Evolutionary conservation across 2,329 filamentous ascomycete species (phyloP), one percentile per base, ranked within the genome.

Genomic region (Aspergillus carbonarius): DNA sequence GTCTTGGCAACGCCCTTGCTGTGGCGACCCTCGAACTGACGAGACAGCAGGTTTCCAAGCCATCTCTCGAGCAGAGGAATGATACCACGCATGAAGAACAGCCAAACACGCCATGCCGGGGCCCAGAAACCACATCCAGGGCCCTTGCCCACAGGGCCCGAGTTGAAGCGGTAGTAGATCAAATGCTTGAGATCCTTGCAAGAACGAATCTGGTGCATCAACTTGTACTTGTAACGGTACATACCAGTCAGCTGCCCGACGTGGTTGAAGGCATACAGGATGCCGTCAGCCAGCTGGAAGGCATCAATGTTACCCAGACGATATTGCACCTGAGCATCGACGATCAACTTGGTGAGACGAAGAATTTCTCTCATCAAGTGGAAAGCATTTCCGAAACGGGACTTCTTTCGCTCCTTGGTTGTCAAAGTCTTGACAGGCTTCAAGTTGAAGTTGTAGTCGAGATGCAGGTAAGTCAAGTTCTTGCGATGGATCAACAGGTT

Each of bases 221-320:
- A 83, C 83, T 99, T 99, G 82, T 99, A 99, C 83, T 99, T 99
- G 85, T 99, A 99, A 61, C 95, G 90, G 79, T 99, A 99, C 95
- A 99, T 99, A 74, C 95, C 95, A 15, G 95, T 99, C 61, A 99
- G 82, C 76, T 99, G 96, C 62, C 95, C 95, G 58, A 99, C 95
- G 68, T 99, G 95, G 78, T 99, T 99, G 81, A 99, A 99, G 17
- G 95, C 96, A 69, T 99, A 99, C n/a, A 98, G 82, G 58, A 99
- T 99, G 75, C 95, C 95, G 75, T 99, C 95, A 3, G 95, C 95
- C 64, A 99, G 87, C 76, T 99, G 95, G 81, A 99, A 99, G 37
- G 96, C 95, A 76, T 99, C 95, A 63, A 99, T 98, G 70, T 99
- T 99, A 59, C 96, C 96, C 39, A 99, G 81, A 27, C 95, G 89